Evolutionary conservation across 345 rosid species (phyloP).

Genomic region (Populus nigra): DNA sequence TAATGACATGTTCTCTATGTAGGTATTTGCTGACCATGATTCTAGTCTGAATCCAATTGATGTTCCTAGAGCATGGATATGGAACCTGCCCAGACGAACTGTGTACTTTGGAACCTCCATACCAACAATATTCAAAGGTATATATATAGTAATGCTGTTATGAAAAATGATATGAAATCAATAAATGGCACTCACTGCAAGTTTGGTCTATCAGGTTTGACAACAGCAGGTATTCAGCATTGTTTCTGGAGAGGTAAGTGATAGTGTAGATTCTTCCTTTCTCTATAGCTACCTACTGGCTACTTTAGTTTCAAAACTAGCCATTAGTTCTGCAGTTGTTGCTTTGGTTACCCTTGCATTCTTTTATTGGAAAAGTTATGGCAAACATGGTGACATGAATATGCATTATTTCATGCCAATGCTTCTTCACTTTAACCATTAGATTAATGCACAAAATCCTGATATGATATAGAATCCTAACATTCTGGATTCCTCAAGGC

Average conservation of each 20-base stretch:
- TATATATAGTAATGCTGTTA: neutral
- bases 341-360: neutral
- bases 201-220: conserved; percentile 47
- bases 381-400: too few relatives aligned
- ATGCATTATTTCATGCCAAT: too few relatives aligned
- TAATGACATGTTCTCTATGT: neutral
- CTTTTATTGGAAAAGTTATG: too few relatives aligned
- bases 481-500: too few relatives aligned
- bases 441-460: too few relatives aligned
- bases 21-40: conserved; percentile 39
- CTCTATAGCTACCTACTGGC: neutral
- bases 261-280: neutral
- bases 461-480: too few relatives aligned
- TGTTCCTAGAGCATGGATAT: conserved; percentile 26
- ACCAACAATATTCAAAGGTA: conserved; percentile 35
- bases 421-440: too few relatives aligned
- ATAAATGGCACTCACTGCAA: neutral
- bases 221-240: conserved; percentile 79
- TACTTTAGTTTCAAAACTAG: neutral
- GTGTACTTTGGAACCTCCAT: conserved; percentile 30
- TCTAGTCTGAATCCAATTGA: conserved; percentile 29
- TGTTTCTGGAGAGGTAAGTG: conserved; percentile 90
- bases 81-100: conserved; percentile 25
- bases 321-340: neutral
- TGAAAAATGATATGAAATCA: neutral